Conservation (phyloP, 2,329 filamentous ascomycete species). For the Aspergillus arachidicola region DNA sequence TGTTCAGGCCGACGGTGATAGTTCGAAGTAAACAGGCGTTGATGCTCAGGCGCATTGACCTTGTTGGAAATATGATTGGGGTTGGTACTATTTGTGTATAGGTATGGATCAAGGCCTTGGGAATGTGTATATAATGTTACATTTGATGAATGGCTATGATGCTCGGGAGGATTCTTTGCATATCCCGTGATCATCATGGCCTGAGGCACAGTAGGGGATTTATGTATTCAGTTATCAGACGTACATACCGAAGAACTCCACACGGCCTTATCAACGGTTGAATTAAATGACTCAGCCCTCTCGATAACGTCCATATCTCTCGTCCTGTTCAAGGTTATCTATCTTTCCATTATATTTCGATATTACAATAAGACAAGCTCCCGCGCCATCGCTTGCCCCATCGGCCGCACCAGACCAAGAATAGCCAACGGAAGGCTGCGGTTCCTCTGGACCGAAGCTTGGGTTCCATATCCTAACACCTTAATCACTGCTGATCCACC, state of each 20-base stretch:
- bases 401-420: background rate
- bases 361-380: constrained; percentile 4
- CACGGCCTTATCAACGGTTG: background rate
- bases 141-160: background rate
- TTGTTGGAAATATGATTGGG: background rate
- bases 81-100: background rate
- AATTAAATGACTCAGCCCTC: background rate
- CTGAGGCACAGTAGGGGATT: background rate
- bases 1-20: constrained; percentile 14
- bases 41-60: background rate
- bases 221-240: background rate
- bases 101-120: background rate
- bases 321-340: background rate
- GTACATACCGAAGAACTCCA: background rate
- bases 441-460: constrained; percentile 5
- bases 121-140: constrained; percentile 7
- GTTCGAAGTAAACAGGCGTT: constrained; percentile 9
- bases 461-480: background rate
- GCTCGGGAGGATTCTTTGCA: background rate
- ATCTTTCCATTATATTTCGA: constrained; percentile 4
- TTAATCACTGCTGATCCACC: constrained; percentile 2
- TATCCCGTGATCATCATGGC: background rate
- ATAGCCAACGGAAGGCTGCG: constrained; percentile 1
- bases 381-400: background rate
- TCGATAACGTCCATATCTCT: background rate